Evolutionary conservation across 2,329 filamentous ascomycete species (phyloP), one percentile per base, ranked within the genome.

Genomic region (Knoxdaviesia capensis): DNA sequence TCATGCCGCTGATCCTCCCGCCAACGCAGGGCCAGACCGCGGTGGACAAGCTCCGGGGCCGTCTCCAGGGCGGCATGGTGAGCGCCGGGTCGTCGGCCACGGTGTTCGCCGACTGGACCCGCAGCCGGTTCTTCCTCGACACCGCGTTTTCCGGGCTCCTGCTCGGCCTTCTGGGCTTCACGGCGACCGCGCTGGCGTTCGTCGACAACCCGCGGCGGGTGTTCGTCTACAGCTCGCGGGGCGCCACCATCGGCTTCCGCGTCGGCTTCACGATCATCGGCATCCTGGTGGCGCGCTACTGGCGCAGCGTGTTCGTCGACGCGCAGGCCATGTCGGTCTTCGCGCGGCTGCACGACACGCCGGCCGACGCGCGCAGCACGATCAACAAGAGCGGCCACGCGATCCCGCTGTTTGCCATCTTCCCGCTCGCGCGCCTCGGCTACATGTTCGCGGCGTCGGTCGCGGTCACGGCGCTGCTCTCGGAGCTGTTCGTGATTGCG

Each of bases 271-370:
- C 48, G 6, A 6, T 50, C 7, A 10, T 50, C 32, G 49, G 48
- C 8, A 46, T 50, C 30, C 34, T 45, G 1, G 43, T 51, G 7
- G 46, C 48, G 6, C 33, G 38, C 20, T 50, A 51, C 41, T 52
- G 50, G 49, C 40, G 44, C 35, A 43, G 39, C 29, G 40, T 48
- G 6, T 52, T 51, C 43, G 43, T 41, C 39, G 50, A 52, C 39
- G 47, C 46, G n/a, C 50, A 52, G 41, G 51, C 47, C 28, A 47
- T 51, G 30, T 42, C 48, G 7, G 46, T 47, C 5, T 52, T 50
- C 35, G 41, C 44, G 3, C 46, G 48, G 5, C 45, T 52, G 20
- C 43, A 46, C 28, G 40, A 38, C 8, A 43, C 41, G 31, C 46
- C 46, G 29, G 45, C 48, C 8, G 37, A 8, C 8, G 47, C 50